These are phyloP conservation scores for Hyphodiscus sp. DNA, from an alignment of 2,329 filamentous ascomycete species.

Conservation along the genomic window DNA sequence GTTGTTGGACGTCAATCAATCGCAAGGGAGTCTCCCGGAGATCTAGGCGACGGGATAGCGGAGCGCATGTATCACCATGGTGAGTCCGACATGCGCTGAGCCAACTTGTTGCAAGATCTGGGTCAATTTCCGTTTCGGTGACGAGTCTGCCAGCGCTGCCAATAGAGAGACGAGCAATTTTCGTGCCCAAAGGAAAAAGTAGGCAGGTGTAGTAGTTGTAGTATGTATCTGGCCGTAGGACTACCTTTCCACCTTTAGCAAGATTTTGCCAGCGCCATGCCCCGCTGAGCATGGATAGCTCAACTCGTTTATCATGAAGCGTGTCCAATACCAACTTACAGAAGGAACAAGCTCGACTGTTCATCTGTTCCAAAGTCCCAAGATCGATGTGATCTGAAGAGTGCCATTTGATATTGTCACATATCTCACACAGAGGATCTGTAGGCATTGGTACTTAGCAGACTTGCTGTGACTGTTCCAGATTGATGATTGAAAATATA, in stretches of 20 bases:
- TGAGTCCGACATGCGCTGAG: too few species aligned
- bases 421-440: not conserved
- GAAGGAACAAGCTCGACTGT: not conserved
- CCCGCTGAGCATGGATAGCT: not conserved
- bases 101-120: too few species aligned
- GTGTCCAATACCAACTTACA: not conserved
- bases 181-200: too few species aligned
- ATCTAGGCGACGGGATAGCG: too few species aligned
- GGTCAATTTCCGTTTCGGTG: too few species aligned
- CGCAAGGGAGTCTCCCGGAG: not conserved
- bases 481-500: not conserved
- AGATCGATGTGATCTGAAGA: constrained; percentile 5
- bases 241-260: too few species aligned
- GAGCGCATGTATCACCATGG: too few species aligned
- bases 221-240: too few species aligned
- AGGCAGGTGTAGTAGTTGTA: too few species aligned
- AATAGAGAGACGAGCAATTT: too few species aligned
- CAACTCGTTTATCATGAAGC: not conserved
- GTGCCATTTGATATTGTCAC: not conserved
- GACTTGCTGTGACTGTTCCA: not conserved
- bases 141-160: too few species aligned
- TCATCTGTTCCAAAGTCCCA: not conserved
- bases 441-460: not conserved
- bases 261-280: too few species aligned
- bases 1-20: not conserved